Evolutionary conservation across 164 flowering plant genomes (phyloP).

Genomic region (Magnolia officinalis): DNA sequence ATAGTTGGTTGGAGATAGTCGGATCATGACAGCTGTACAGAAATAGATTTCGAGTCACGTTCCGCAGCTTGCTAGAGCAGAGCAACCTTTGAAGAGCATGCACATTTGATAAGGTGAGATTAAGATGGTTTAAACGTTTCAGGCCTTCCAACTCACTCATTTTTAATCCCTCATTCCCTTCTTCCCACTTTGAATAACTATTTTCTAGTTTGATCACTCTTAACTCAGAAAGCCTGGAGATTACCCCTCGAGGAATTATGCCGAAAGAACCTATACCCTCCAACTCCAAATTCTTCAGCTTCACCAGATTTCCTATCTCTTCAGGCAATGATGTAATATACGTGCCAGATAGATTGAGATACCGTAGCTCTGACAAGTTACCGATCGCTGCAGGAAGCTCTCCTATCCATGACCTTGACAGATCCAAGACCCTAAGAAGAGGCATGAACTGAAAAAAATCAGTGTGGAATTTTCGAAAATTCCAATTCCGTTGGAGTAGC

Average conservation of each 20-base stretch:
- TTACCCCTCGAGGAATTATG: conserved; percentile 1
- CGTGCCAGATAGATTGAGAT: conserved; percentile 9
- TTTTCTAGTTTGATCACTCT: too few relatives aligned
- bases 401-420: too few relatives aligned
- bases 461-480: too few relatives aligned
- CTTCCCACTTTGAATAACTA: background rate
- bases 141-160: conserved; percentile 8
- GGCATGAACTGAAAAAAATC: too few relatives aligned
- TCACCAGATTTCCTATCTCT: conserved; percentile 7
- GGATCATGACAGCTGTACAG: background rate
- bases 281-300: conserved; percentile 6
- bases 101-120: background rate
- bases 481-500: too few relatives aligned
- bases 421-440: too few relatives aligned
- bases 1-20: background rate
- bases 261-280: too few relatives aligned
- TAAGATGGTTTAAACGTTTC: conserved; percentile 4
- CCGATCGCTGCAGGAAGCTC: too few relatives aligned
- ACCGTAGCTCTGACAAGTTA: too few relatives aligned
- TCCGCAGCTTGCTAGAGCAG: background rate
- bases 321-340: background rate
- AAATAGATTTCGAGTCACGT: background rate
- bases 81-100: background rate
- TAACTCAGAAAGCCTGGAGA: conserved; percentile 3
- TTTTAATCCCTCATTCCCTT: background rate